Evolutionary conservation across 208 protist species (phyloP), one percentile per base, ranked within the genome.

Genomic region (Trypanosoma cruzi): DNA sequence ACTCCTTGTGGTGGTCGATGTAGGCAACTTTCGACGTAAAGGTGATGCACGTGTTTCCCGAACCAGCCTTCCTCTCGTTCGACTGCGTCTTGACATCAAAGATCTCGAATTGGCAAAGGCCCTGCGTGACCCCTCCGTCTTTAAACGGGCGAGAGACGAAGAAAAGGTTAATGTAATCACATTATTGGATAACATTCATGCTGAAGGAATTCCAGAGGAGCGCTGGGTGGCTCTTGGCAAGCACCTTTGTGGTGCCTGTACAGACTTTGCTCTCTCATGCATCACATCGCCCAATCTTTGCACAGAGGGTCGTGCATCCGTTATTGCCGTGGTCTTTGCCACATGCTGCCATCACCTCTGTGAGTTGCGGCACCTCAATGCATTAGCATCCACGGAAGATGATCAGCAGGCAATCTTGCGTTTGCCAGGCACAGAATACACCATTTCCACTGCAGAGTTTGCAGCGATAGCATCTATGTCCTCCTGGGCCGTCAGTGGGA

Each of bases 291-390:
- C 44, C 36, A 28, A 57, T 40, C 61, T 79, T 28, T 20, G 54
- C 16, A 32, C 7, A 2, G 36, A 44, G 10, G 59, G n/a, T 29
- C 31, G 37, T 44, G 28, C 57, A 18, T 63, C 61, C 13, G 40
- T 91, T 40, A 42, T 49, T 16, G 71, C 79, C 11, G 66, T 90
- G 16, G 81, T 90, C 26, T 58, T 94, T n/a, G 88, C 88, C 29
- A 88, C 85, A 10, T 94, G 88, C 68, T 91, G 88, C 54, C 88
- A 94, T 55, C 88, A 94, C 54, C 88, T 82, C 20, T 94, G 85
- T 50, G 85, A 89, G 69, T 49, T 89, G 46, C 44, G 55, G 2
- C 88, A 94, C 61, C 20, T 94, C 13, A 86, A 91, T 68, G 65
- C 73, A 2, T 56, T 81, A 20, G 26, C 37, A 28, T 32, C 36